These are phyloP conservation scores for Nicotiana tabacum DNA, from an alignment of 257 asterid species.

Conservation along the genomic window DNA sequence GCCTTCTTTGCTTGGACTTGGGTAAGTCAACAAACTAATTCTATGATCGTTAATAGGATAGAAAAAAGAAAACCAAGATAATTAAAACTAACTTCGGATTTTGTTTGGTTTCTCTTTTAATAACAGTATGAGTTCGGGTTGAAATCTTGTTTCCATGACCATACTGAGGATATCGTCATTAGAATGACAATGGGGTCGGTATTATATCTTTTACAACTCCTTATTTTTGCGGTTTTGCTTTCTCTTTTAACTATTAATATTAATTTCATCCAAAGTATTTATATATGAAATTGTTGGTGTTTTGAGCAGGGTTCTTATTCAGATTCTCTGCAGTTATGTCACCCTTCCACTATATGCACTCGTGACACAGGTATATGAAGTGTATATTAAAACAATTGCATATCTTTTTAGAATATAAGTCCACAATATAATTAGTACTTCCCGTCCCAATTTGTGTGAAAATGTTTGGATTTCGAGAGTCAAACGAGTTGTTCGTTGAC, in stretches of 20 bases:
- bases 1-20: constrained; percentile 96
- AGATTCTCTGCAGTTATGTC: constrained; percentile 80
- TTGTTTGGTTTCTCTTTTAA: not conserved
- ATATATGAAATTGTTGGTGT: not conserved
- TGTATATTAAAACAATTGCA: too few species aligned
- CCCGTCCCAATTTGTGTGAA: too few species aligned
- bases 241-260: not conserved
- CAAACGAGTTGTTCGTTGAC: too few species aligned
- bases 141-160: constrained; percentile 77
- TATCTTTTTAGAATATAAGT: not conserved
- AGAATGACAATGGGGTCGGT: constrained; percentile 83
- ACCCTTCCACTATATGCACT: constrained; percentile 95
- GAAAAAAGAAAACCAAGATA: not conserved
- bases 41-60: not conserved
- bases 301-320: constrained; percentile 54
- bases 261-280: not conserved
- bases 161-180: constrained; percentile 67
- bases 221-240: not conserved
- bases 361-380: constrained; percentile 72
- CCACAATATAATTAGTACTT: too few species aligned
- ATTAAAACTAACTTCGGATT: not conserved
- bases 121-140: constrained; percentile 71
- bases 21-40: constrained; percentile 36
- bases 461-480: too few species aligned
- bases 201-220: not conserved